A percentile compares a stretch with the other conserved stretches of the same genome.
These are phyloP conservation scores for Aspergillus sclerotioniger DNA, from an alignment of 495 filamentous ascomycete genomes.

Conservation along the genomic window DNA sequence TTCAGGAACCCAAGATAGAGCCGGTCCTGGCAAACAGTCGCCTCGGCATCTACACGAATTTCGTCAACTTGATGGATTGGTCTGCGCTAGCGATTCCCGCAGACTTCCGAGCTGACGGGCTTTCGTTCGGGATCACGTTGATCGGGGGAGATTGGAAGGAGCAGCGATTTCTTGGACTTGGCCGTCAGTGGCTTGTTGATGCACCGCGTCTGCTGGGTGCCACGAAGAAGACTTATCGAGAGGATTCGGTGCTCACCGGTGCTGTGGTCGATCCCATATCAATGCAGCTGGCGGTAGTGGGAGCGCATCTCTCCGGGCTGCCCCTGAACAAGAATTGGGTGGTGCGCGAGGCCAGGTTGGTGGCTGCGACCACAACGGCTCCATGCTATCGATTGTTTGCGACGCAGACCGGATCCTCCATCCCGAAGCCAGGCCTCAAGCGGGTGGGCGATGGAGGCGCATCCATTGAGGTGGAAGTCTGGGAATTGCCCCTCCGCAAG, in stretches of 20 bases:
- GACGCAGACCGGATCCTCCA: neutral
- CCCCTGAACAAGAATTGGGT: constrained; percentile 22
- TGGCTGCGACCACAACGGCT: constrained; percentile 12
- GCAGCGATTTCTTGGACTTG: constrained; percentile 14
- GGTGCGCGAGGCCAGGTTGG: constrained; percentile 29
- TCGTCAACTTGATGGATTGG: constrained; percentile 63
- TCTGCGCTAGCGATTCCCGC: constrained; percentile 60
- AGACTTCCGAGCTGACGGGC: constrained; percentile 26
- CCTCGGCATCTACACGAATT: constrained; percentile 62
- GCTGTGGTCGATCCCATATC: neutral
- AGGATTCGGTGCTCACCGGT: constrained; percentile 16
- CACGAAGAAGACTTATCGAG: constrained; percentile 52
- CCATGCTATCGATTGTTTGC: constrained; percentile 12
- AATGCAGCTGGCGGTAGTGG: constrained; percentile 18
- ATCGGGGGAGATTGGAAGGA: constrained; percentile 48
- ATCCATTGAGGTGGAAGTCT: constrained; percentile 20
- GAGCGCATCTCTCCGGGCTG: constrained; percentile 24
- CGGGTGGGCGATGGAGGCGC: constrained; percentile 43
- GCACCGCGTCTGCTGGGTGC: constrained; percentile 14
- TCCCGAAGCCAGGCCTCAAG: constrained; percentile 30
- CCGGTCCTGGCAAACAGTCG: constrained; percentile 54
- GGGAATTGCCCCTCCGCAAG: constrained; percentile 14
- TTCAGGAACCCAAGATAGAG: constrained; percentile 54
- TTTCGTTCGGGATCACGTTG: constrained; percentile 66
- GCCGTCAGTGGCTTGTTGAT: constrained; percentile 15